A percentile compares a stretch with the other conserved stretches of the same genome.
These are phyloP conservation scores for Przewalskia tangutica DNA, from an alignment of 257 asterid genomes.

Conservation along the genomic window DNA sequence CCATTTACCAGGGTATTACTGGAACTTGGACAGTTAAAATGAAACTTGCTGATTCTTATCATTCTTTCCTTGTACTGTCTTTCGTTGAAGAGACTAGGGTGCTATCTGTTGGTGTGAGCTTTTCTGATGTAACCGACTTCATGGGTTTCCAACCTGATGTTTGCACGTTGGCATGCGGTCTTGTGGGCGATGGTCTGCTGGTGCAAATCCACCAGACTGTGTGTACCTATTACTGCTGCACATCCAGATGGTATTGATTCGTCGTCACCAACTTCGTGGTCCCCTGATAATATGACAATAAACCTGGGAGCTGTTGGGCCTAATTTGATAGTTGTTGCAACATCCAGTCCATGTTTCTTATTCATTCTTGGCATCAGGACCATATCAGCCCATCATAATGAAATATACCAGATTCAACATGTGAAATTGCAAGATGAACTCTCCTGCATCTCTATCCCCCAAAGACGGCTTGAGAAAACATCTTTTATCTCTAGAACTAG, in stretches of 20 bases:
- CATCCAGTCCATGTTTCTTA: constrained; percentile 74
- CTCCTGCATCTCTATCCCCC: constrained; percentile 82
- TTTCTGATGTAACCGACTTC: constrained; percentile 85
- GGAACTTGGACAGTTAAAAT: constrained; percentile 86
- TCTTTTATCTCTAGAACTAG: constrained; percentile 20
- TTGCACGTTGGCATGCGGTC: constrained; percentile 94
- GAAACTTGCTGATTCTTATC: constrained; percentile 58
- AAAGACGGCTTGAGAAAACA: constrained; percentile 31
- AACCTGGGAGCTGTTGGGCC: constrained; percentile 92
- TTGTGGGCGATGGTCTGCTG: constrained; percentile 64
- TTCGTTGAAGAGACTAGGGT: constrained; percentile 97
- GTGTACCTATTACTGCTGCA: constrained; percentile 47
- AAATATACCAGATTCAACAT: constrained; percentile 61
- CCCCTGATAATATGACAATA: constrained; percentile 56
- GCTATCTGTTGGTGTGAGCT: constrained; percentile 91
- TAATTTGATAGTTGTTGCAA: constrained; percentile 65
- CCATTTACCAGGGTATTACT: constrained; percentile 82
- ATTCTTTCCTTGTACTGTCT: constrained; percentile 84
- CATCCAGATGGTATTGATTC: constrained; percentile 49
- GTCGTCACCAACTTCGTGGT: constrained; percentile 62
- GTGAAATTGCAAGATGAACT: constrained; percentile 76
- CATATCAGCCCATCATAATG: constrained; percentile 30
- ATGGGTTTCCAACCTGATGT: constrained; percentile 80
- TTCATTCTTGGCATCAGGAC: constrained; percentile 66
- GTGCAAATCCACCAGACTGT: constrained; percentile 84